These are phyloP conservation scores for Athelia sp. DNA, from an alignment of 1,284 basidiomycete species.

Conservation along the genomic window DNA sequence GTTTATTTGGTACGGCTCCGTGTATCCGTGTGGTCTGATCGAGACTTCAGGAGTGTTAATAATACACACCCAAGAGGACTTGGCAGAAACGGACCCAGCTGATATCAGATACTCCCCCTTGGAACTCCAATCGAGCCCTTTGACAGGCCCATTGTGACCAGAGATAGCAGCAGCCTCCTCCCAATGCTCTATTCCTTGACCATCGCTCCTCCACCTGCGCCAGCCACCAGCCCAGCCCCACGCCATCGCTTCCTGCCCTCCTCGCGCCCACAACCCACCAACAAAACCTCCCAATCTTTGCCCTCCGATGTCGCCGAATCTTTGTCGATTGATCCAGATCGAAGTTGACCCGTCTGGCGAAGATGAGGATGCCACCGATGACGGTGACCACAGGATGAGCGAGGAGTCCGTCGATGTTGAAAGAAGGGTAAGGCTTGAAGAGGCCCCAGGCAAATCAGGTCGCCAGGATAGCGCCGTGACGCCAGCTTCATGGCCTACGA, in stretches of 20 bases:
- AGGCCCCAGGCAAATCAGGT: constrained; percentile 28
- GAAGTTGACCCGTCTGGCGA: constrained; percentile 45
- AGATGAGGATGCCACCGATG: constrained; percentile 36
- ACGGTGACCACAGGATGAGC: constrained; percentile 87
- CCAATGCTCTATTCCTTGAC: constrained; percentile 51
- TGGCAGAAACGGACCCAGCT: constrained; percentile 51
- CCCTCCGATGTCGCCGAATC: constrained; percentile 90
- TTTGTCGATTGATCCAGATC: constrained; percentile 85
- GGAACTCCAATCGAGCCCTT: constrained; percentile 81
- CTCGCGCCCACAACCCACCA: constrained; percentile 72
- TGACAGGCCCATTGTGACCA: constrained; percentile 79
- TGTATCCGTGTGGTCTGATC: constrained; percentile 92
- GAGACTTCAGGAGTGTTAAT: constrained; percentile 36
- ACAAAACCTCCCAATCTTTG: constrained; percentile 87
- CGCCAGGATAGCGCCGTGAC: constrained; percentile 87
- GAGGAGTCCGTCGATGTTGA: constrained; percentile 93
- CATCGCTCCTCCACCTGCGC: constrained; percentile 69
- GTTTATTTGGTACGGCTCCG: constrained; percentile 35
- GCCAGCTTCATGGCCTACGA: constrained; percentile 89
- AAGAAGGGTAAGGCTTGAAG: constrained; percentile 52
- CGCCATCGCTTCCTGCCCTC: constrained; percentile 64
- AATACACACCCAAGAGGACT: neutral
- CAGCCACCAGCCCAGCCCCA: constrained; percentile 93
- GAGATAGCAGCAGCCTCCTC: constrained; percentile 69
- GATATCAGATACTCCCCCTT: constrained; percentile 81